Conservation (phyloP, 2,329 filamentous ascomycete species). For the Colletotrichum orbiculare region DNA sequence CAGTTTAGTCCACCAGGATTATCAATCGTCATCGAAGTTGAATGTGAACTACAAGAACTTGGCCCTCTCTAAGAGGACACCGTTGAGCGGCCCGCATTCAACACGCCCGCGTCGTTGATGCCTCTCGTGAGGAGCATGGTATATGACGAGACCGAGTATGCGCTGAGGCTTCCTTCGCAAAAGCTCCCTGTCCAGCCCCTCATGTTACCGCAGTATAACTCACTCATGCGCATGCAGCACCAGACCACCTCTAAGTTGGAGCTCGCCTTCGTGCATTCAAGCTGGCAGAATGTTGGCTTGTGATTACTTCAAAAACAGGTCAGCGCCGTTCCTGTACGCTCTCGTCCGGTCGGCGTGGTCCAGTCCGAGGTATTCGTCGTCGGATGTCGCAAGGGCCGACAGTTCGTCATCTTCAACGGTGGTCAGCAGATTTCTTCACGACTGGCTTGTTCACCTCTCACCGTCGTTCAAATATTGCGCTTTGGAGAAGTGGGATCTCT, state of each 20-base stretch:
- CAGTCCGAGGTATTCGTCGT: constrained; percentile 73
- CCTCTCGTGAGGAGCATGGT: constrained; percentile 11
- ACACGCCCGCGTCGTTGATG: constrained; percentile 26
- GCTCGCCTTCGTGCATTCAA: constrained; percentile 16
- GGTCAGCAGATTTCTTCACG: constrained; percentile 3
- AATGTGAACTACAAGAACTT: constrained; percentile 24
- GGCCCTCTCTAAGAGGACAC: constrained; percentile 24
- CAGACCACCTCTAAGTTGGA: constrained; percentile 16
- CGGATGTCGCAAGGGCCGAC: constrained; percentile 60
- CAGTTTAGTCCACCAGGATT: not conserved
- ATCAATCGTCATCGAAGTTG: constrained; percentile 4
- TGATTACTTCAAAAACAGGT: constrained; percentile 67
- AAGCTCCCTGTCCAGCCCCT: constrained; percentile 4
- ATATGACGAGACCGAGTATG: constrained; percentile 16
- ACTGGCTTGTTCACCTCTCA: constrained; percentile 56
- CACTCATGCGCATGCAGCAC: constrained; percentile 15
- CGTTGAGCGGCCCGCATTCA: constrained; percentile 15
- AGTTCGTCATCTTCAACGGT: constrained; percentile 65
- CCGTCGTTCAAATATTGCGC: constrained; percentile 89
- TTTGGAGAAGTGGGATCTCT: constrained; percentile 77
- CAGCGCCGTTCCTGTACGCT: constrained; percentile 67
- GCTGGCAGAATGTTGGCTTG: not conserved
- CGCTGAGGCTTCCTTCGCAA: constrained; percentile 2
- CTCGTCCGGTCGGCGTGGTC: constrained; percentile 74
- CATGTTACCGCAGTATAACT: constrained; percentile 11